Conservation (phyloP, 2,329 filamentous ascomycete genomes). For the Teratosphaeria zuluensis region DNA sequence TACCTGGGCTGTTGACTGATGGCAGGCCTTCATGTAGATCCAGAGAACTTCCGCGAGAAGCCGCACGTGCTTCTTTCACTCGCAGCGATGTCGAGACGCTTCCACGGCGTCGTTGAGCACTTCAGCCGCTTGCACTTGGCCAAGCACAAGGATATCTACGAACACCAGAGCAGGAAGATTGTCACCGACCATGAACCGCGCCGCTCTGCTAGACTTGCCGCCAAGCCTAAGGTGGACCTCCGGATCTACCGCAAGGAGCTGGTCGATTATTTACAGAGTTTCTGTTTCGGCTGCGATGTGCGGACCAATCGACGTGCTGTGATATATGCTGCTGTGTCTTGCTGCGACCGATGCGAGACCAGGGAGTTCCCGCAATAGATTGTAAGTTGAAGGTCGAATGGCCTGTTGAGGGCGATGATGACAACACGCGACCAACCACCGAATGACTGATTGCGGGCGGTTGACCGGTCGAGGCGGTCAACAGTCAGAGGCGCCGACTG, state of each 20-base stretch:
- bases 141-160: not conserved
- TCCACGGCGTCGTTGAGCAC: slow-evolving; percentile 5
- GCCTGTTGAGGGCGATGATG: too few relatives aligned
- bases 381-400: too few relatives aligned
- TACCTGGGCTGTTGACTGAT: too few relatives aligned
- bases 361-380: too few relatives aligned
- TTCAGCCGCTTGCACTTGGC: slow-evolving; percentile 4
- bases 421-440: too few relatives aligned
- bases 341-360: too few relatives aligned
- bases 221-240: not conserved
- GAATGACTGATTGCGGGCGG: too few relatives aligned
- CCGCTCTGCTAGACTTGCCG: slow-evolving; percentile 5
- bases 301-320: not conserved
- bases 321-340: too few relatives aligned
- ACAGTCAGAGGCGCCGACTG: too few relatives aligned
- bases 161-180: not conserved
- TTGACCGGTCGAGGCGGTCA: too few relatives aligned
- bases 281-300: not conserved
- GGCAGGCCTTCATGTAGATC: too few relatives aligned
- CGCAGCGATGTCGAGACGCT: slow-evolving; percentile 7
- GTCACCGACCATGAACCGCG: not conserved
- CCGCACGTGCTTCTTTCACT: slow-evolving; percentile 9
- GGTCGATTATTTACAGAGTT: not conserved
- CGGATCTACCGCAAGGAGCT: not conserved
- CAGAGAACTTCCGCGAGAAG: not conserved